A percentile compares a stretch with the other conserved stretches of the same genome.
Conservation (phyloP, 192 early-diverging fungal species). For the Borealophlyctis nickersoniae region DNA sequence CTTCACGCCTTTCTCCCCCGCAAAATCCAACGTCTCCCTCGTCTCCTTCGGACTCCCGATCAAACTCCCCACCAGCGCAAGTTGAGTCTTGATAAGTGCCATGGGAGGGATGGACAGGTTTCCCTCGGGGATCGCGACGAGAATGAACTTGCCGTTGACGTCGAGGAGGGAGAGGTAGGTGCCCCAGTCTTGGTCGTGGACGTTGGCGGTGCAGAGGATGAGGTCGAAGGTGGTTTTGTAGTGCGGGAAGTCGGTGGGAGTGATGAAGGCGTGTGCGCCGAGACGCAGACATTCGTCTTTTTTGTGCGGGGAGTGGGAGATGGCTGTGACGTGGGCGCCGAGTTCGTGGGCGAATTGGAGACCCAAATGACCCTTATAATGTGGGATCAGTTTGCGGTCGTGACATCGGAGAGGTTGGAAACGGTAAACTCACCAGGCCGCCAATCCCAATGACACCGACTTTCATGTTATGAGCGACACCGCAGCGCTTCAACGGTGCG, state of each 20-base stretch:
- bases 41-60: constrained; percentile 61
- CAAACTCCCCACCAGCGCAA: constrained; percentile 62
- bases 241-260: constrained; percentile 6
- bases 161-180: constrained; percentile 20
- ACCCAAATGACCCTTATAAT: constrained; percentile 24
- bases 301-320: constrained; percentile 25
- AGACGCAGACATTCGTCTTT: constrained; percentile 32
- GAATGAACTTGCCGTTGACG: constrained; percentile 55
- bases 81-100: constrained; percentile 35
- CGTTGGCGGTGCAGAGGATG: constrained; percentile 28
- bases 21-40: constrained; percentile 65
- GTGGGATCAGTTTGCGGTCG: too few species aligned
- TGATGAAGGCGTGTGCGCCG: constrained; percentile 34
- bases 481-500: constrained; percentile 50
- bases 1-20: constrained; percentile 61
- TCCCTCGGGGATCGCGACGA: constrained; percentile 65
- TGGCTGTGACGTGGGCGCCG: constrained; percentile 26
- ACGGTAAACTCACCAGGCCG: too few species aligned
- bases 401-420: too few species aligned
- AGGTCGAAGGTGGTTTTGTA: constrained; percentile 46
- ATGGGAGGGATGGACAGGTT: constrained; percentile 38
- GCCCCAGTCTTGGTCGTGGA: constrained; percentile 9
- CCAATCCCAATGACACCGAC: constrained; percentile 82
- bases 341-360: constrained; percentile 58
- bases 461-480: constrained; percentile 56